Evolutionary conservation across 805 yeast genomes (phyloP), one percentile per base, ranked within the genome.

Genomic region (Kodamaea laetipori): DNA sequence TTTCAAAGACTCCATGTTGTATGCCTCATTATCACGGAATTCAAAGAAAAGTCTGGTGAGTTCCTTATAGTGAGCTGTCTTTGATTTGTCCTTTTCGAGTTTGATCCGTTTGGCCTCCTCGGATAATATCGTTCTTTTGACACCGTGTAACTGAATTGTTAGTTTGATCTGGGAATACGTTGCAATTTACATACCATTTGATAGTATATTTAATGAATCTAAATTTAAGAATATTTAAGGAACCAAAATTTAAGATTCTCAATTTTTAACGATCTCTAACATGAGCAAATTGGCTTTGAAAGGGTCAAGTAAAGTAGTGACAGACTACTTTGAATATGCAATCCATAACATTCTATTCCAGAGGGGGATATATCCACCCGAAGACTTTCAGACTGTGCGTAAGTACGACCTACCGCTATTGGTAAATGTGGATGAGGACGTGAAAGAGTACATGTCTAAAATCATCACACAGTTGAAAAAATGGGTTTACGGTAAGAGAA

Each of bases 361-460:
- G 61, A 69, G 98, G 41, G 96, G 95, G 0, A 82, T 90, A 13
- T 90, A 90, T 55, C 96, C 96, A 0, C 74, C 86, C 3, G 95
- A 86, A 49, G 96, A 89, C 58, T 90, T 92, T 63, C 76, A 76
- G 40, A 73, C 82, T 1, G 89, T 87, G 2, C 76, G 78, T 53
- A 89, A 88, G 58, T 92, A 88, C 63, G 96, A 87, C 15, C 63
- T 90, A 43, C 84, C 82, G 44, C 65, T 90, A 64, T 69, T 90
- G 33, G 77, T 84, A 19, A 79, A 87, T 3, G 75, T 74, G 12
- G 95, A 89, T 57, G 86, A 82, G 33, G 96, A 87, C 33, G 83
- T 92, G 41, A 80, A 78, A 54, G 63, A 64, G 1, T 90, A 90
- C 57, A 78, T 90, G 7, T 66, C 78, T 27, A 73, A 72, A 52